Evolutionary conservation across 1,139 yeast genomes (phyloP).

Genomic region (Scheffersomyces insectosa): DNA sequence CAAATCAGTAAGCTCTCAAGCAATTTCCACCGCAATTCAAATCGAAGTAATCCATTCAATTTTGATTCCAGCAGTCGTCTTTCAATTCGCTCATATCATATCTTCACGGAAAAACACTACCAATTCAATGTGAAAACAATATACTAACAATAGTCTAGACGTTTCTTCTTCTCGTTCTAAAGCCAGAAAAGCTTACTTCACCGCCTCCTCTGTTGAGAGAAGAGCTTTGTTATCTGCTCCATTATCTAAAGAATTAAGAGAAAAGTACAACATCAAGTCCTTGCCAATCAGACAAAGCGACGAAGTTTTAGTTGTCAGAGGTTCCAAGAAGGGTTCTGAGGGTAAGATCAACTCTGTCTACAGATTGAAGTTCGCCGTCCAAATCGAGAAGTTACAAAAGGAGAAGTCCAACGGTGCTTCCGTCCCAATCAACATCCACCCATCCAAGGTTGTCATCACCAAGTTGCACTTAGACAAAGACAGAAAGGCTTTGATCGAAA

Average conservation of each 20-base stretch:
- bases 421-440: conserved; percentile 96
- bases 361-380: conserved; percentile 98
- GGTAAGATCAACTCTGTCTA: conserved; percentile 97
- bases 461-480: conserved; percentile 97
- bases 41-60: too few species aligned
- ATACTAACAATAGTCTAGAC: conserved; percentile 57
- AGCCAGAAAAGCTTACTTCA: conserved; percentile 99
- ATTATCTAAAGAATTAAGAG: conserved; percentile 98
- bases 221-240: conserved; percentile 98
- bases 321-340: conserved; percentile 99
- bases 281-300: conserved; percentile 99
- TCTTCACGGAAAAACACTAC: not conserved
- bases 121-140: not conserved
- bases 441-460: conserved; percentile 99
- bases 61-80: too few species aligned
- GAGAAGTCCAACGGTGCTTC: conserved; percentile 99
- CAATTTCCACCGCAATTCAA: too few species aligned
- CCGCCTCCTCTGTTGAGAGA: conserved; percentile 95
- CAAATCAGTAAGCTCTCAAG: too few species aligned
- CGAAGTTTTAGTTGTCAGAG: conserved; percentile 94
- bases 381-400: conserved; percentile 95
- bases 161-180: conserved; percentile 99
- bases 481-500: conserved; percentile 95
- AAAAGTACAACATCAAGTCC: conserved; percentile 93
- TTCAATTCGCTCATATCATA: too few species aligned